Evolutionary conservation across 495 filamentous ascomycete species (phyloP), one percentile per base, ranked within the genome.

Genomic region (Xylaria longipes): DNA sequence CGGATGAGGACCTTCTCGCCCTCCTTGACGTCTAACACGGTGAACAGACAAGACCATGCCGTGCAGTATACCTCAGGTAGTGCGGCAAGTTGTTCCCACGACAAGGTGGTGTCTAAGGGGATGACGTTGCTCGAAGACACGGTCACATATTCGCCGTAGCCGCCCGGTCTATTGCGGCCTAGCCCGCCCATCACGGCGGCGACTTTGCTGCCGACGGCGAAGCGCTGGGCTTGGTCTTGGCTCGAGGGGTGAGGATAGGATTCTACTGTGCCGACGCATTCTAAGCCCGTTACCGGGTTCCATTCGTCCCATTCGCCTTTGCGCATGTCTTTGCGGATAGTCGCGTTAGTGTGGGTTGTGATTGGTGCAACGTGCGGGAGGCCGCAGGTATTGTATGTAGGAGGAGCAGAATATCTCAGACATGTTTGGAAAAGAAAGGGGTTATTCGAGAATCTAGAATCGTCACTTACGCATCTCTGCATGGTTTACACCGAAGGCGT

Each of bases 241-340:
- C 39, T 31, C 54, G 66, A 33, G 52, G 66, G 66, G 41, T 33
- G 50, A 6, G 35, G 50, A 46, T 60, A 85, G 31, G 75, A 70
- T 3, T 73, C 76, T 25, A 87, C 77, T 48, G 77, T 76, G 15
- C 84, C 85, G 56, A 84, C 84, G 71, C 84, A 86, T 71, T 87
- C 85, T 33, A 86, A 72, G 3, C 84, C 84, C 48, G 73, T 82
- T 61, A 86, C 80, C 22, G 81, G 81, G 58, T 79, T 80, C 71
- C 74, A 82, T 58, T 85, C 84, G 67, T 76, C 81, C 84, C 84
- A 86, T 77, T 87, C 84, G n/a, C 85, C 84, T 64, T 78, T 78
- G 39, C 85, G 82, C 84, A 86, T 84, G 75, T 85, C 66, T 68
- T 31, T 50, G 43, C 56, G 56, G 58, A 41, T 15, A 14, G 58